Evolutionary conservation across 2,329 filamentous ascomycete genomes (phyloP), one percentile per base, ranked within the genome.

Genomic region (Monascus ruber): DNA sequence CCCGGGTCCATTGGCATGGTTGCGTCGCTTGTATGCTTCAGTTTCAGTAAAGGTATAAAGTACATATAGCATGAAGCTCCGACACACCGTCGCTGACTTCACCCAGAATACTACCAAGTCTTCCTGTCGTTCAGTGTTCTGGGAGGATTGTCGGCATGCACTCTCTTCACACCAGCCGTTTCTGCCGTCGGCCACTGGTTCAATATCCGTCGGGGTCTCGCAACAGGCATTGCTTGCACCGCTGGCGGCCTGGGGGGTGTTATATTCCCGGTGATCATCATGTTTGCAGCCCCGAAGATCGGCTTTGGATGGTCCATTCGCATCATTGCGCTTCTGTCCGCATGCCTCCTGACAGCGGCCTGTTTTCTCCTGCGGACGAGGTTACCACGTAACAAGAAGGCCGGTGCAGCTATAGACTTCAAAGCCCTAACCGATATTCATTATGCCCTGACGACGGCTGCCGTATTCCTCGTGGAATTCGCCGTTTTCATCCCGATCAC

Each of bases 21-120:
- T 5, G 41, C 46, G 31, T 47, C 50, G 2, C 11, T 7, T 34
- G 17, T 17, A 17, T 17, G 17, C 17, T 17, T 34, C 24, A 34
- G 32, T 32, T 45, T 58, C 31, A 44, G 42, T 17, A 51, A 52
- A 34, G 50, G 49, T 6, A 53, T 56, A 34, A 46, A 53, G 11
- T 52, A 51, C 50, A 33, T 38, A 43, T 40, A 2, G n/a, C 11
- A n/a, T 6, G 10, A 6, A 33, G 7, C 31, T 28, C 8, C 25
- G 45, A 24, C 29, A 6, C 2, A n/a, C 46, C 6, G 26, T 47
- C 0, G 31, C 48, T 24, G 47, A 47, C 4, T 42, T 46, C 4
- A 44, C 44, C 2, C 24, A 57, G 54, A 60, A 40, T 63, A 60
- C 38, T 63, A 60, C 37, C 59, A 62, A 17, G 54, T 62, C n/a